Conservation (phyloP, 257 asterid species). For the Gynochthodes officinalis region DNA sequence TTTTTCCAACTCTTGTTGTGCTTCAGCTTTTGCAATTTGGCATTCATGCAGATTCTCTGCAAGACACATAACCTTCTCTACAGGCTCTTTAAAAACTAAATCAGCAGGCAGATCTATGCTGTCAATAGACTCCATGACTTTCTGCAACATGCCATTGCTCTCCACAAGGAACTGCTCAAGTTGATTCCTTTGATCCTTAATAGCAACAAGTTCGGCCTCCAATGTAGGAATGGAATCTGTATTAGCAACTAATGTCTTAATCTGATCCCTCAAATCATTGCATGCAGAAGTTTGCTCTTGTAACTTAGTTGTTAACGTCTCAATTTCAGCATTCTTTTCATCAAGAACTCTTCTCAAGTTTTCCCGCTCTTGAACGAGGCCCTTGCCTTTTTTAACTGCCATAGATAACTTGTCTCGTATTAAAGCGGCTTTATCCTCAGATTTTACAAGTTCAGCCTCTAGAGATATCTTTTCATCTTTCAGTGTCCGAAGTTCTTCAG, state of each 20-base stretch:
- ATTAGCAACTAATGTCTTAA: conserved; percentile 51
- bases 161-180: conserved; percentile 63
- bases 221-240: conserved; percentile 51
- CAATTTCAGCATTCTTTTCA: conserved; percentile 68
- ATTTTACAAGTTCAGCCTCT: conserved; percentile 58
- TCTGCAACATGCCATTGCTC: conserved; percentile 65
- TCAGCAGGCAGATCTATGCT: conserved; percentile 51
- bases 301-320: conserved; percentile 59
- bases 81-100: conserved; percentile 52
- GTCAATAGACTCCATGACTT: conserved; percentile 63
- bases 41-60: conserved; percentile 45
- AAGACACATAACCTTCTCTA: conserved; percentile 74
- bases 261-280: conserved; percentile 53
- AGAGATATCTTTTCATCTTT: conserved; percentile 52
- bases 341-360: conserved; percentile 60
- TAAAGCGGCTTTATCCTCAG: conserved; percentile 74
- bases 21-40: conserved; percentile 44
- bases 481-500: conserved; percentile 44
- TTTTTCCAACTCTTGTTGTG: conserved; percentile 56
- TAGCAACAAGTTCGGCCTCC: conserved; percentile 51
- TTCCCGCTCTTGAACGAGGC: conserved; percentile 90
- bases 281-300: conserved; percentile 41
- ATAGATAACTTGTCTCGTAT: conserved; percentile 80
- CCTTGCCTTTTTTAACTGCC: conserved; percentile 97
- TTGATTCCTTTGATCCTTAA: conserved; percentile 54